phyloP scores from a whole-genome alignment of 805 yeast species.

The Myxozyma sirexii region DNA sequence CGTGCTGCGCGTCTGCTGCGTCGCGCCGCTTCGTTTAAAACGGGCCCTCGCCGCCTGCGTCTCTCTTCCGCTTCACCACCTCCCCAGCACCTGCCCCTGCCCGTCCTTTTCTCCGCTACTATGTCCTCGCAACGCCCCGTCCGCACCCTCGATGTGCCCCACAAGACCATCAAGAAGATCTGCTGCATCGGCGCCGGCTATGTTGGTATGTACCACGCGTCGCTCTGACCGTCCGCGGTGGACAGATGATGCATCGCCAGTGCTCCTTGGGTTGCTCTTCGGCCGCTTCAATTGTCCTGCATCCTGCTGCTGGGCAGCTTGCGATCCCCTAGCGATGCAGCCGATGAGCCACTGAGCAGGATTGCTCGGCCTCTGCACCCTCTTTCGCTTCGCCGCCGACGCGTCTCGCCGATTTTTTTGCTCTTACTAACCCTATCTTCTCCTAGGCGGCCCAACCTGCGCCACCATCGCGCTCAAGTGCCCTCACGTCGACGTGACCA shows the following conservation, averaged over 20 bases:
- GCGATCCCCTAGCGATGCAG: too few relatives aligned
- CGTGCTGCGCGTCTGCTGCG: constrained; percentile 15
- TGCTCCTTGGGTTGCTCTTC: neutral
- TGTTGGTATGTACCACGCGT: constrained; percentile 32
- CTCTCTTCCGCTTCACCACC: neutral
- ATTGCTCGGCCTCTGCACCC: too few relatives aligned
- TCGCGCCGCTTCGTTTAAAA: neutral
- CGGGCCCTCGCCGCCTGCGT: constrained; percentile 5
- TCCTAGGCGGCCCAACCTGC: constrained; percentile 40
- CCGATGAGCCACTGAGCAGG: too few relatives aligned
- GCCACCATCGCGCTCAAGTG: constrained; percentile 39
- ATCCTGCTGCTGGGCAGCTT: too few relatives aligned
- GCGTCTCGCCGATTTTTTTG: too few relatives aligned
- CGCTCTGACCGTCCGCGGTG: neutral
- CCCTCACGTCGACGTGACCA: constrained; percentile 38
- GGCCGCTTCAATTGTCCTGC: neutral
- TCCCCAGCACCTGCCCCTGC: neutral
- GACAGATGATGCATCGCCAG: neutral
- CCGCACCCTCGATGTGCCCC: constrained; percentile 27
- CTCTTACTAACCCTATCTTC: neutral
- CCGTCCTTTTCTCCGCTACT: neutral
- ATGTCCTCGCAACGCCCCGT: constrained; percentile 22
- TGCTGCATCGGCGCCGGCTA: constrained; percentile 43
- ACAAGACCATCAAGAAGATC: constrained; percentile 36
- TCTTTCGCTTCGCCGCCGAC: neutral